Percentiles rank a stretch among this genome's conserved stretches.
Conservation (phyloP, 805 yeast genomes). For the Kuraishia capsulata region DNA sequence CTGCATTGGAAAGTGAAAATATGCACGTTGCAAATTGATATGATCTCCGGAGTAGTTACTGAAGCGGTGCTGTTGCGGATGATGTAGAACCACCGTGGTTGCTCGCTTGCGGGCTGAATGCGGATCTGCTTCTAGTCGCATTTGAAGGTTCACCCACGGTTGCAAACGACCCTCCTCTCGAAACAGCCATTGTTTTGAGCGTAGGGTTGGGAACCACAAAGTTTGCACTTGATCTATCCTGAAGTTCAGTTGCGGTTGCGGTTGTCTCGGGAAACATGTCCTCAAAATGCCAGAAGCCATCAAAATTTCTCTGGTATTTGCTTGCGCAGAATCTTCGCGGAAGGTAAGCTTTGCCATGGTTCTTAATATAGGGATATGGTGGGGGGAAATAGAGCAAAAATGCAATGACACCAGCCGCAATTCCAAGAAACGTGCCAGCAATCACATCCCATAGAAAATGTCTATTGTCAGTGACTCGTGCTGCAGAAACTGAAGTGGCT, state of each 20-base stretch:
- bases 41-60: neutral
- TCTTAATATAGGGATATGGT: constrained; percentile 12
- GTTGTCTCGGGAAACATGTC: too few species aligned
- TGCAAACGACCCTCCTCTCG: too few species aligned
- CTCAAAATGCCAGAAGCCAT: constrained; percentile 25
- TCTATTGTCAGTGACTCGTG: constrained; percentile 39
- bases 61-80: too few species aligned
- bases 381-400: constrained; percentile 34
- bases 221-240: too few species aligned
- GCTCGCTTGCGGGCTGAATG: neutral
- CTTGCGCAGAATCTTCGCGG: constrained; percentile 29
- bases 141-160: too few species aligned
- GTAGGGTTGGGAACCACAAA: too few species aligned
- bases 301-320: constrained; percentile 16
- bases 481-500: constrained; percentile 25
- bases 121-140: neutral
- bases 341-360: constrained; percentile 30
- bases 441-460: constrained; percentile 32
- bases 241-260: too few species aligned
- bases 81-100: constrained; percentile 1
- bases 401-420: constrained; percentile 20
- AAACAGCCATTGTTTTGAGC: too few species aligned
- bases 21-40: neutral
- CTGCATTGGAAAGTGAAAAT: constrained; percentile 78
- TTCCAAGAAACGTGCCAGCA: constrained; percentile 29